A percentile compares a stretch with the other conserved stretches of the same genome.
Conservation (phyloP, 129 eudicot species). For the Centella asiatica region DNA sequence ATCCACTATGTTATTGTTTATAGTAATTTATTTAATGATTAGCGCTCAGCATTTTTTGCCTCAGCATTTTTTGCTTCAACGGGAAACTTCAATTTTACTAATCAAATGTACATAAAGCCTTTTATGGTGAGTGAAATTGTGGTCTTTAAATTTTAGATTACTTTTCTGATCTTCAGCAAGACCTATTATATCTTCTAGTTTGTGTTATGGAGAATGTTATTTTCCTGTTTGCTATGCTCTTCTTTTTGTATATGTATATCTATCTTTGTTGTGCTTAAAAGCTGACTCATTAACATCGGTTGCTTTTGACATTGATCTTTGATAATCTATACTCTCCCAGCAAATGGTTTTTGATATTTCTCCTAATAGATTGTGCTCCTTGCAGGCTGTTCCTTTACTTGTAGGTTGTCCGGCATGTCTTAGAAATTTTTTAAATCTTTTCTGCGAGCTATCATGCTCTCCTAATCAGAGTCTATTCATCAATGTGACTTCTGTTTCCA, state of each 20-base stretch:
- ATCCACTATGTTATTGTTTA: too few species aligned
- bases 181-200: background rate
- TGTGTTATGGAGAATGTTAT: background rate
- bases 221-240: background rate
- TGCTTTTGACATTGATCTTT: background rate
- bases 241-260: background rate
- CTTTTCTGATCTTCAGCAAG: background rate
- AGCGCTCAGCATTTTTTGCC: too few species aligned
- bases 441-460: constrained; percentile 96
- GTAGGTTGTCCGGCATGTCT: constrained; percentile 99
- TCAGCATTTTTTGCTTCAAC: too few species aligned
- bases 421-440: constrained; percentile 89
- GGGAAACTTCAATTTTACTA: too few species aligned
- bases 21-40: too few species aligned
- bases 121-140: too few species aligned
- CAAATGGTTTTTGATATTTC: background rate
- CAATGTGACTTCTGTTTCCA: constrained; percentile 73
- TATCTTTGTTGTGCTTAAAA: background rate
- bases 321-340: background rate
- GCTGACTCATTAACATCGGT: background rate
- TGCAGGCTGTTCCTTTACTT: constrained; percentile 93
- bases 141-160: too few species aligned
- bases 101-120: too few species aligned
- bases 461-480: constrained; percentile 92
- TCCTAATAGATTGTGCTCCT: constrained; percentile 18